Evolutionary conservation across 805 yeast genomes (phyloP).

Genomic region (Wickerhamomyces pijperi): DNA sequence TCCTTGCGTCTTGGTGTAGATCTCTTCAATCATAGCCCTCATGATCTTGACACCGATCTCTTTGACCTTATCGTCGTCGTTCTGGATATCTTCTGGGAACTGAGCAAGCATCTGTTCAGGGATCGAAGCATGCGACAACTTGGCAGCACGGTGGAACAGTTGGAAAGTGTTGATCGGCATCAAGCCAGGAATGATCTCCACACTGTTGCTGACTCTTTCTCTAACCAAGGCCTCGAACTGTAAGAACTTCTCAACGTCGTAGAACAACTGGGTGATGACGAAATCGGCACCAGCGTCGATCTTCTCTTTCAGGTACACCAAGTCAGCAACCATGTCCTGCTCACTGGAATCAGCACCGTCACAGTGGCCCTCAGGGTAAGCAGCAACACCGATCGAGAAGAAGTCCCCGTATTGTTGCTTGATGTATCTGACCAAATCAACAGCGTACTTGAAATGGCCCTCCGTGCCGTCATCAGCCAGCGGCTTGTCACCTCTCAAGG

Average conservation of each 20-base stretch:
- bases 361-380: conserved; percentile 95
- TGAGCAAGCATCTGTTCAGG: conserved; percentile 43
- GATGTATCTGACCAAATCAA: conserved; percentile 78
- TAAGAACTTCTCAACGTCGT: conserved; percentile 71
- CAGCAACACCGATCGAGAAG: conserved; percentile 94
- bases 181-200: conserved; percentile 74
- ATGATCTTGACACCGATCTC: conserved; percentile 71
- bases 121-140: conserved; percentile 75
- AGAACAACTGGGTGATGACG: conserved; percentile 83
- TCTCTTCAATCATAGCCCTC: conserved; percentile 47
- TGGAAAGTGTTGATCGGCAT: conserved; percentile 85
- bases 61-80: conserved; percentile 75
- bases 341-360: conserved; percentile 63
- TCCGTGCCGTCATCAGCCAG: conserved; percentile 45
- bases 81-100: conserved; percentile 43
- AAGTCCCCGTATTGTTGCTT: conserved; percentile 59
- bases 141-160: conserved; percentile 80
- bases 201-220: conserved; percentile 25
- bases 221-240: conserved; percentile 47
- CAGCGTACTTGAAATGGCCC: conserved; percentile 55
- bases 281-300: conserved; percentile 93
- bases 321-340: conserved; percentile 58
- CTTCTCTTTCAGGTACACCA: conserved; percentile 75
- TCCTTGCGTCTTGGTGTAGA: conserved; percentile 41
- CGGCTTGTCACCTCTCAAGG: conserved; percentile 94